A percentile compares a stretch with the other conserved stretches of the same genome.
Evolutionary conservation across 1,284 basidiomycete genomes (phyloP).

Genomic region (Phlebopus sp.): DNA sequence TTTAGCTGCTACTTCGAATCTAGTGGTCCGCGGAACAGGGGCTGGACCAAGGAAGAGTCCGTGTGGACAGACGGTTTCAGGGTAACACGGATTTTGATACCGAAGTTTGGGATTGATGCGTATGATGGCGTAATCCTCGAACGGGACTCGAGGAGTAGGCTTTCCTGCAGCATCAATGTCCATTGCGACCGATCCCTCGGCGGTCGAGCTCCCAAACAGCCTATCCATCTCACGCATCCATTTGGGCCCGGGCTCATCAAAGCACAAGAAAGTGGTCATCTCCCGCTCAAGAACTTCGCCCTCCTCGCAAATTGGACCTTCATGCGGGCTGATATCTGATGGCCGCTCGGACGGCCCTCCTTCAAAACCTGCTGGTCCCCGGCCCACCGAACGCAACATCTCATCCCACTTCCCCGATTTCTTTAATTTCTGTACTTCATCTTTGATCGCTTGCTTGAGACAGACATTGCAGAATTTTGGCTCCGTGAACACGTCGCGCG

Average conservation of each 20-base stretch:
- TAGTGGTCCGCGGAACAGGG: constrained; percentile 28
- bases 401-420: constrained; percentile 20
- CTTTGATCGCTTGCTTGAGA: constrained; percentile 21
- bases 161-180: too few species aligned
- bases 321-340: neutral
- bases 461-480: constrained; percentile 16
- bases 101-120: constrained; percentile 14
- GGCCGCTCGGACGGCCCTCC: neutral
- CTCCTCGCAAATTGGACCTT: neutral
- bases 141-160: too few species aligned
- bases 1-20: constrained; percentile 31
- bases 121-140: neutral
- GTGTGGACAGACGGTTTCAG: constrained; percentile 1
- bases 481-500: constrained; percentile 34
- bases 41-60: too few species aligned
- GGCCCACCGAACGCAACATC: constrained; percentile 10
- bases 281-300: constrained; percentile 22
- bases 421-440: constrained; percentile 22
- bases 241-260: neutral
- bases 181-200: too few species aligned
- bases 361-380: constrained; percentile 6
- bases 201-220: neutral
- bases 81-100: constrained; percentile 1
- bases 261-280: constrained; percentile 9
- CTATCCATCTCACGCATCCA: neutral